Percentiles rank a stretch among this genome's conserved stretches.
Conservation (phyloP, 768 basidiomycete genomes). For the Boletus patriciae region DNA sequence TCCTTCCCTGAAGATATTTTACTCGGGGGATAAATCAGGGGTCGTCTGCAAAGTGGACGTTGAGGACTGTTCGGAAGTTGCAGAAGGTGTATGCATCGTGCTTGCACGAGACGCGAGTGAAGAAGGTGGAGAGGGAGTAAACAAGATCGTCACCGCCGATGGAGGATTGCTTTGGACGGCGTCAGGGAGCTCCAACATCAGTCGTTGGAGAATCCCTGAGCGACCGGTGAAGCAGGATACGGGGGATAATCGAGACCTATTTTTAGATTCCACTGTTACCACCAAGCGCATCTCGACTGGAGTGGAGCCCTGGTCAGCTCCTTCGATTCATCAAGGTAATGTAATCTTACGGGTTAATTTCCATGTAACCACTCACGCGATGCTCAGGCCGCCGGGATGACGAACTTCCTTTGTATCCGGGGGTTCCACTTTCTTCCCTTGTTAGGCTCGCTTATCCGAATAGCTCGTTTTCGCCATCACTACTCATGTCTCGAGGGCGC, state of each 20-base stretch:
- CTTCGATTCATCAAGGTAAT: slow-evolving; percentile 23
- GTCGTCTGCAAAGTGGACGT: slow-evolving; percentile 89
- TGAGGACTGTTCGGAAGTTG: slow-evolving; percentile 73
- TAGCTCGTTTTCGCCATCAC: slow-evolving; percentile 51
- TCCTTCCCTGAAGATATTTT: slow-evolving; percentile 84
- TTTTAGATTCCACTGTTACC: slow-evolving; percentile 14
- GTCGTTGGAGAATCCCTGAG: slow-evolving; percentile 72
- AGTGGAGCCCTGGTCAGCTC: slow-evolving; percentile 19
- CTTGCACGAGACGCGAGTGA: slow-evolving; percentile 68
- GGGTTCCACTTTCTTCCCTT: slow-evolving; percentile 70
- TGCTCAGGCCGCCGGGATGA: slow-evolving; percentile 19
- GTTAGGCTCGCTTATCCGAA: slow-evolving; percentile 69
- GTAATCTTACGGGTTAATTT: background rate
- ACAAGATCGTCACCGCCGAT: slow-evolving; percentile 79
- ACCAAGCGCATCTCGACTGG: slow-evolving; percentile 12
- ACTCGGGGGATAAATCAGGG: slow-evolving; percentile 93
- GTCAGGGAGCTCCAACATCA: slow-evolving; percentile 76
- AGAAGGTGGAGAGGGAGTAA: slow-evolving; percentile 61
- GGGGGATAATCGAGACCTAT: slow-evolving; percentile 13
- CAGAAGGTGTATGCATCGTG: slow-evolving; percentile 87
- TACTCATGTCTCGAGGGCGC: slow-evolving; percentile 37
- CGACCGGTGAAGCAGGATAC: slow-evolving; percentile 32
- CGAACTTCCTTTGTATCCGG: slow-evolving; percentile 43
- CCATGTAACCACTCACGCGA: slow-evolving; percentile 9
- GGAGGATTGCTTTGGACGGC: slow-evolving; percentile 90